A percentile compares a stretch with the other conserved stretches of the same genome.
phyloP scores from a whole-genome alignment of 192 early-diverging fungal genomes.

The Cladochytrium replicatum region DNA sequence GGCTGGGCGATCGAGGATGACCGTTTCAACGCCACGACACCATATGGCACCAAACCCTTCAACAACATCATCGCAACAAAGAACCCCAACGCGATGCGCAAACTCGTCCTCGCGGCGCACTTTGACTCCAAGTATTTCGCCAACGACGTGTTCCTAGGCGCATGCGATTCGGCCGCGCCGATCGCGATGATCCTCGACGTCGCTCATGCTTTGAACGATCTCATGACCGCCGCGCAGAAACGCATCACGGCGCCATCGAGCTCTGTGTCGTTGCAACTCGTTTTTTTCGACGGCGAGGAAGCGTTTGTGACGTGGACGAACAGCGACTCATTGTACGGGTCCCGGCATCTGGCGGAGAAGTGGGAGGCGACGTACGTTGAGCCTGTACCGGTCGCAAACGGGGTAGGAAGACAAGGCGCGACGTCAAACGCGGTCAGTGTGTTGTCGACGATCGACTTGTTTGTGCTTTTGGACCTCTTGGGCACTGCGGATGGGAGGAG shows the following conservation, averaged over 20 bases:
- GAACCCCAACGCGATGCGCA: constrained; percentile 55
- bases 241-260: background rate
- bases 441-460: constrained; percentile 54
- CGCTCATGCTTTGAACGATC: constrained; percentile 55
- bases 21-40: constrained; percentile 65
- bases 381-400: constrained; percentile 1
- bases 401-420: background rate
- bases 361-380: constrained; percentile 52
- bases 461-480: constrained; percentile 83
- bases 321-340: constrained; percentile 83
- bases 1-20: constrained; percentile 77
- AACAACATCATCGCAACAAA: constrained; percentile 87
- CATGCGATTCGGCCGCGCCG: constrained; percentile 83
- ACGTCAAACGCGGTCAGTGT: constrained; percentile 2
- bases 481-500: constrained; percentile 43
- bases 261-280: constrained; percentile 64
- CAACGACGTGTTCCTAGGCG: constrained; percentile 61
- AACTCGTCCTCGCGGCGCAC: constrained; percentile 83
- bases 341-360: constrained; percentile 68
- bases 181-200: constrained; percentile 85
- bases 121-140: constrained; percentile 81
- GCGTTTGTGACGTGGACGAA: constrained; percentile 67
- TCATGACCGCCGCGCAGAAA: constrained; percentile 23
- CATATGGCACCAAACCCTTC: constrained; percentile 63
- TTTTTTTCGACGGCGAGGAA: constrained; percentile 98